Percentiles rank a stretch among this genome's conserved stretches.
Evolutionary conservation across 2,329 filamentous ascomycete species (phyloP).

Genomic region (Exserohilum turcica): DNA sequence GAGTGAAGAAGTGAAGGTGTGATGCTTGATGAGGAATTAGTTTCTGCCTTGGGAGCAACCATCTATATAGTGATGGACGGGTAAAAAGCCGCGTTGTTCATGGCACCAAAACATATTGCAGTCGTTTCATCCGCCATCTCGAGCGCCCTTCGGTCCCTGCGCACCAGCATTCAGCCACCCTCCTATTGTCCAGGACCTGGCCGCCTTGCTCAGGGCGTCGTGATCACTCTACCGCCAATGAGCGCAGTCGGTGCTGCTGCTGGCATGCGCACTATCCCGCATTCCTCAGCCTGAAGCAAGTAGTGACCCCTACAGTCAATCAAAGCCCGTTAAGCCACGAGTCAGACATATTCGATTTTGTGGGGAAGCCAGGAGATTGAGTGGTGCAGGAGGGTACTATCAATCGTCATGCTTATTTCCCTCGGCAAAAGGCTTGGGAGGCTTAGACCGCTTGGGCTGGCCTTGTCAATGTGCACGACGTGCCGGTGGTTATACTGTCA

Average conservation of each 20-base stretch:
- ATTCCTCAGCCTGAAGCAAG: not conserved
- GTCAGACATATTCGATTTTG: constrained; percentile 7
- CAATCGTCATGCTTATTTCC: constrained; percentile 9
- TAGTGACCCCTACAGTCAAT: constrained; percentile 7
- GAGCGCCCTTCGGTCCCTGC: not conserved
- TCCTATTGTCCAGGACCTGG: not conserved
- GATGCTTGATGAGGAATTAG: constrained; percentile 5
- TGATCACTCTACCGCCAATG: not conserved
- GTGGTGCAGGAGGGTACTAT: constrained; percentile 1
- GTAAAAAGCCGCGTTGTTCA: constrained; percentile 5
- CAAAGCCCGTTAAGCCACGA: constrained; percentile 3
- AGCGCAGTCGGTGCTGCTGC: not conserved
- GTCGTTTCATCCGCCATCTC: constrained; percentile 4
- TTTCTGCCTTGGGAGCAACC: constrained; percentile 1
- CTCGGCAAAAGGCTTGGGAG: constrained; percentile 16
- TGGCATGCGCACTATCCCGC: not conserved
- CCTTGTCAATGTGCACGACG: not conserved
- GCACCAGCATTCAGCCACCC: not conserved
- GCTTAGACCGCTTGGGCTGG: constrained; percentile 5
- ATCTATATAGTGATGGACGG: constrained; percentile 10
- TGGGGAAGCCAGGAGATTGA: constrained; percentile 3
- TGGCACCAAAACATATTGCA: constrained; percentile 9
- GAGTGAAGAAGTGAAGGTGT: constrained; percentile 5
- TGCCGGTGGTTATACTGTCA: constrained; percentile 2
- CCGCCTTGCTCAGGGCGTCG: not conserved